Conservation (phyloP, 1,284 basidiomycete species). For the Jaminaea rosea region DNA sequence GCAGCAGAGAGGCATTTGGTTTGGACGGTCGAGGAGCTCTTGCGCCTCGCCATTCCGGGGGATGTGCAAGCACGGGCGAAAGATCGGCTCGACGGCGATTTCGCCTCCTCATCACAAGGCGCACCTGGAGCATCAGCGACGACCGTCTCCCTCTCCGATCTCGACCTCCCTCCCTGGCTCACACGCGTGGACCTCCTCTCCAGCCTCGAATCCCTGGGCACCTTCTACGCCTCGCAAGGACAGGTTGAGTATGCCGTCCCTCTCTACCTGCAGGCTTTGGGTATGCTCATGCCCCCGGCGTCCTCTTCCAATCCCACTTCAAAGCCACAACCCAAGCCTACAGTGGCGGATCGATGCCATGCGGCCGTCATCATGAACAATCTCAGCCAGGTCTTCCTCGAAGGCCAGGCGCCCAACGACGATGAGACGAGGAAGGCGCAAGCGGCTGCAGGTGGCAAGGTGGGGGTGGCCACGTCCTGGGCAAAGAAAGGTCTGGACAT, state of each 20-base stretch:
- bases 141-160: constrained; percentile 23
- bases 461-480: constrained; percentile 39
- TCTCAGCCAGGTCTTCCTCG: constrained; percentile 35
- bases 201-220: constrained; percentile 45
- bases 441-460: constrained; percentile 1
- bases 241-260: constrained; percentile 45
- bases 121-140: background rate
- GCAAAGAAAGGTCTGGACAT: constrained; percentile 39
- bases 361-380: constrained; percentile 46
- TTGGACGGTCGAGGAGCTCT: constrained; percentile 46
- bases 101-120: constrained; percentile 3
- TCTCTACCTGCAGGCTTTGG: constrained; percentile 45
- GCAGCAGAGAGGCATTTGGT: constrained; percentile 39
- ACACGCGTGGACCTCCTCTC: constrained; percentile 36
- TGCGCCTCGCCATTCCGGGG: constrained; percentile 19
- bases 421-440: background rate
- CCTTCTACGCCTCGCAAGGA: constrained; percentile 38
- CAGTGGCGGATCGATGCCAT: constrained; percentile 40
- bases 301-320: background rate
- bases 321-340: constrained; percentile 12
- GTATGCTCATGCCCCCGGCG: constrained; percentile 35
- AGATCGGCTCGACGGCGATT: too few species aligned
- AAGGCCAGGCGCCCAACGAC: constrained; percentile 5
- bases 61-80: constrained; percentile 14
- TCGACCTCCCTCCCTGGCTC: constrained; percentile 45